Conservation (phyloP, 2,329 filamentous ascomycete species). For the Cordyceps militaris region DNA sequence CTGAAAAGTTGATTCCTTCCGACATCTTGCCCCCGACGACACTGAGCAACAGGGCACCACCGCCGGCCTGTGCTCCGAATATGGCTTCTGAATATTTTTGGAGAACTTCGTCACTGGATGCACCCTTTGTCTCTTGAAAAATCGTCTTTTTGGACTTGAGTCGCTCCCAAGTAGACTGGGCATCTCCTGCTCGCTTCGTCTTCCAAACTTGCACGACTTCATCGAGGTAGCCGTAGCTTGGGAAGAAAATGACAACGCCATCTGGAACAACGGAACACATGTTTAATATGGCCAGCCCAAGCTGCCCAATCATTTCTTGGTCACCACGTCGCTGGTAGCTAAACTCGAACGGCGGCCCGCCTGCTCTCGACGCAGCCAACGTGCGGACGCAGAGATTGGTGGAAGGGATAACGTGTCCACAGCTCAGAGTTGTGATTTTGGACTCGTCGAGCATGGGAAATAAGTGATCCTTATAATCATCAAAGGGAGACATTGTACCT, state of each 20-base stretch:
- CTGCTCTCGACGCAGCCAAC: conserved; percentile 41
- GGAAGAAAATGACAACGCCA: conserved; percentile 90
- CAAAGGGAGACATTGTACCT: conserved; percentile 95
- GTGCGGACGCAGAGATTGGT: conserved; percentile 75
- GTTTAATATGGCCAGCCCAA: conserved; percentile 67
- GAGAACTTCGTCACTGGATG: conserved; percentile 62
- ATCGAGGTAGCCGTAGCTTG: conserved; percentile 86
- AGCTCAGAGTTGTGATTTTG: conserved; percentile 75
- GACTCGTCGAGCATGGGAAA: conserved; percentile 64
- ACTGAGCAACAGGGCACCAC: conserved; percentile 69
- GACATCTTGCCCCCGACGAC: conserved; percentile 93
- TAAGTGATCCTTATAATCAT: conserved; percentile 79
- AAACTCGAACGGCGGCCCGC: conserved; percentile 64
- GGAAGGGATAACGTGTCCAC: conserved; percentile 84
- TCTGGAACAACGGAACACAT: conserved; percentile 72
- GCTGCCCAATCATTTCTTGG: conserved; percentile 61
- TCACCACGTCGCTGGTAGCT: conserved; percentile 72
- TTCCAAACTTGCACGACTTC: conserved; percentile 62
- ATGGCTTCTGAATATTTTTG: conserved; percentile 66
- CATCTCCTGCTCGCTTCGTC: conserved; percentile 20
- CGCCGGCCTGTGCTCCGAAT: conserved; percentile 35
- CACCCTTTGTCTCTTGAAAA: conserved; percentile 50
- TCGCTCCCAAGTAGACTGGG: conserved; percentile 49
- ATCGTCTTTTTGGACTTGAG: conserved; percentile 54
- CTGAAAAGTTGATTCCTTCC: conserved; percentile 97